These are phyloP conservation scores for Caloboletus firmus DNA, from an alignment of 1,284 basidiomycete genomes.

Conservation along the genomic window DNA sequence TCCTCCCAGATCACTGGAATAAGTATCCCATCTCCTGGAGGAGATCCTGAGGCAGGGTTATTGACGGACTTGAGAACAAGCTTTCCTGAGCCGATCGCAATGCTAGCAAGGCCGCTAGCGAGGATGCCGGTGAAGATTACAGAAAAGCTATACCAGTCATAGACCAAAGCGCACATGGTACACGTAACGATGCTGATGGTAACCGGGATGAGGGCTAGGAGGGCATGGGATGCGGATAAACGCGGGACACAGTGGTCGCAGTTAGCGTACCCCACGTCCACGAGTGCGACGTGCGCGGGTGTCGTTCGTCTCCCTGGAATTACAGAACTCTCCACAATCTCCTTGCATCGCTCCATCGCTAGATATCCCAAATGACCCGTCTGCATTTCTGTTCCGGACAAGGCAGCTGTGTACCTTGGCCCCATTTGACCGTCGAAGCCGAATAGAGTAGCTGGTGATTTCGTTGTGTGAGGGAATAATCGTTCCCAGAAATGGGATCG, in stretches of 20 bases:
- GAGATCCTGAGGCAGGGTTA: slow-evolving; percentile 18
- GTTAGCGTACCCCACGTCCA: slow-evolving; percentile 16
- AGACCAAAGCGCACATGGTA: slow-evolving; percentile 16
- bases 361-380: slow-evolving; percentile 33
- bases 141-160: slow-evolving; percentile 31
- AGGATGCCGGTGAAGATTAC: slow-evolving; percentile 35
- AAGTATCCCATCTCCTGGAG: slow-evolving; percentile 23
- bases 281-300: slow-evolving; percentile 20
- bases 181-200: slow-evolving; percentile 25
- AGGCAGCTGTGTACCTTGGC: slow-evolving; percentile 26
- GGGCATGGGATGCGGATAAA: slow-evolving; percentile 9
- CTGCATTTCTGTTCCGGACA: slow-evolving; percentile 30
- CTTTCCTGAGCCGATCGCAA: slow-evolving; percentile 27
- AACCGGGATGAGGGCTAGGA: slow-evolving; percentile 24
- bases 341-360: slow-evolving; percentile 24
- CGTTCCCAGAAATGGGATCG: slow-evolving; percentile 28
- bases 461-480: slow-evolving; percentile 25
- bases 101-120: slow-evolving; percentile 26
- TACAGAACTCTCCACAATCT: neutral
- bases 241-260: slow-evolving; percentile 8
- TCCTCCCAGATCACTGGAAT: slow-evolving; percentile 19
- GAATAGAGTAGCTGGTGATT: slow-evolving; percentile 24
- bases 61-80: slow-evolving; percentile 10
- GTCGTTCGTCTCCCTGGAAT: slow-evolving; percentile 20
- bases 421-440: slow-evolving; percentile 30